Percentiles rank a stretch among this genome's conserved stretches.
Evolutionary conservation across 768 basidiomycete genomes (phyloP).

Genomic region (Suillus cothurnatus): DNA sequence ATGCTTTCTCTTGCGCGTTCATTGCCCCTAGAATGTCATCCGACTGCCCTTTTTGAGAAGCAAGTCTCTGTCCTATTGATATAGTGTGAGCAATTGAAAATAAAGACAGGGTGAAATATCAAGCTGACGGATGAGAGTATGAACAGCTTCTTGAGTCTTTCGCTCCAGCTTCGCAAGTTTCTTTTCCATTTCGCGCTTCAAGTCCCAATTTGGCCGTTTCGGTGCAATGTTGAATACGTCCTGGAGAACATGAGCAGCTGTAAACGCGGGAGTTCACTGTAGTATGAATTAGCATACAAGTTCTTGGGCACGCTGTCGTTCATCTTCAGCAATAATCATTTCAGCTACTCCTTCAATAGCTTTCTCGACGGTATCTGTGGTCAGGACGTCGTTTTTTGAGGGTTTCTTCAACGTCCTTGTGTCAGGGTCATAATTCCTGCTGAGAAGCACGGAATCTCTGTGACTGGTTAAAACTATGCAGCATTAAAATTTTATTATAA

Average conservation of each 20-base stretch:
- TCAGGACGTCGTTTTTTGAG: constrained; percentile 53
- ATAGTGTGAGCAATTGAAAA: constrained; percentile 10
- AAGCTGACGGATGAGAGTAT: constrained; percentile 85
- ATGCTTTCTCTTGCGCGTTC: constrained; percentile 69
- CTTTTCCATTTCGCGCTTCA: constrained; percentile 92
- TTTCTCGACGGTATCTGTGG: constrained; percentile 87
- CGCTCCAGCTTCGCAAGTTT: constrained; percentile 87
- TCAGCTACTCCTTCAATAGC: constrained; percentile 84
- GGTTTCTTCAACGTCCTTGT: constrained; percentile 78
- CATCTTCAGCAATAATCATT: constrained; percentile 84
- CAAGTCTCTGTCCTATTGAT: constrained; percentile 71
- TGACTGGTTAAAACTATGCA: constrained; percentile 18
- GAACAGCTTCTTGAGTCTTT: constrained; percentile 90
- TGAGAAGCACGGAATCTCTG: constrained; percentile 57
- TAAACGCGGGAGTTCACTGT: constrained; percentile 5
- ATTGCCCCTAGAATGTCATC: constrained; percentile 84
- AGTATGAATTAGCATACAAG: constrained; percentile 54
- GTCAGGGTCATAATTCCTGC: constrained; percentile 89
- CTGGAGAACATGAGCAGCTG: constrained; percentile 40
- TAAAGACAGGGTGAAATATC: constrained; percentile 5
- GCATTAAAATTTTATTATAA: background rate
- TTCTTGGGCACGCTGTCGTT: constrained; percentile 82
- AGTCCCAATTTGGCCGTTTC: constrained; percentile 95
- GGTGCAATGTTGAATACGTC: constrained; percentile 97
- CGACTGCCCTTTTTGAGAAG: constrained; percentile 75